These are phyloP conservation scores for Xanthoconium purpureum DNA, from an alignment of 768 basidiomycete species.

Conservation along the genomic window DNA sequence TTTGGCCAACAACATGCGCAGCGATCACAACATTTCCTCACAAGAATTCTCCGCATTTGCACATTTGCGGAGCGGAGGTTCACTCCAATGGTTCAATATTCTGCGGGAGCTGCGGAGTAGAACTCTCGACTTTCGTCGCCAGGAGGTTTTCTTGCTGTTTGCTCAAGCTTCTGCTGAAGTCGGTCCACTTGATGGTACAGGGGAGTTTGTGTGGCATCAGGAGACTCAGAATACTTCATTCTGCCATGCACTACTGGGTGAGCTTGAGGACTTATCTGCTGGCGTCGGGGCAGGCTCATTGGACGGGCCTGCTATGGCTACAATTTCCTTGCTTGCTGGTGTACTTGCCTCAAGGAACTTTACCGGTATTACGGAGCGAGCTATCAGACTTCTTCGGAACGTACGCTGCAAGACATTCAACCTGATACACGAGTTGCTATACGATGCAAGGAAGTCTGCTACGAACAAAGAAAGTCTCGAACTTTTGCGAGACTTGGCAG, in stretches of 20 bases:
- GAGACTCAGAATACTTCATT: neutral
- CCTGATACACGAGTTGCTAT: neutral
- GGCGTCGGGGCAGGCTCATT: neutral
- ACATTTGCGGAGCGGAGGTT: neutral
- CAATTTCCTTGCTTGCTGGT: neutral
- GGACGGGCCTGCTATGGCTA: neutral
- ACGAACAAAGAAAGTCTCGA: neutral
- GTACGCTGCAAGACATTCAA: neutral
- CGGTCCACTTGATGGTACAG: neutral
- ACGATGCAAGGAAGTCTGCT: neutral
- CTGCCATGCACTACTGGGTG: neutral
- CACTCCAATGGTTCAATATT: neutral
- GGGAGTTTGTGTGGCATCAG: neutral
- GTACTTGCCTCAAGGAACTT: neutral
- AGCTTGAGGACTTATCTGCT: neutral
- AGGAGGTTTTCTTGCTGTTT: neutral
- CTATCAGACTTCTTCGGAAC: neutral
- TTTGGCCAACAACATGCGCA: neutral
- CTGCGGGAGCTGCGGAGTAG: neutral
- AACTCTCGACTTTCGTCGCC: neutral
- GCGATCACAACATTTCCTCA: neutral
- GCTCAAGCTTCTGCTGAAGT: neutral
- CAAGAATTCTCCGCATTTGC: neutral
- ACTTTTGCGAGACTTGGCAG: neutral
- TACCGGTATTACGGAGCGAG: neutral